Evolutionary conservation across 2,329 filamentous ascomycete genomes (phyloP).

Genomic region (Hymenoscyphus repandus): DNA sequence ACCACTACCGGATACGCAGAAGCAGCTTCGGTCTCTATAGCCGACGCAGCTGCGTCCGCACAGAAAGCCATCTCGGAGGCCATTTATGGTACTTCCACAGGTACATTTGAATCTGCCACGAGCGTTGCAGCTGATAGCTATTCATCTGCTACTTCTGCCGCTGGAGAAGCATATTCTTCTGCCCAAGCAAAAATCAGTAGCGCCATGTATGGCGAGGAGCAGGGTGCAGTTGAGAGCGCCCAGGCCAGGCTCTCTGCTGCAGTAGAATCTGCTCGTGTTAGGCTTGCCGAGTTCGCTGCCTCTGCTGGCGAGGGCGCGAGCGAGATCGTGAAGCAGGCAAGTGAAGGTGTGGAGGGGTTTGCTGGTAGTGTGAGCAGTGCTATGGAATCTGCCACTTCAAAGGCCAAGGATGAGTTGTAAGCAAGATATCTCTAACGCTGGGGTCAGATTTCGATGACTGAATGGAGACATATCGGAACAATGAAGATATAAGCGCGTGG

Average conservation of each 20-base stretch:
- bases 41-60: constrained; percentile 49
- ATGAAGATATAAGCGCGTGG: too few species aligned
- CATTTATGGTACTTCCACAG: constrained; percentile 50
- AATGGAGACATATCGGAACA: too few species aligned
- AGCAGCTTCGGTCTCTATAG: constrained; percentile 47
- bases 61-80: constrained; percentile 50
- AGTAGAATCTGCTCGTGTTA: constrained; percentile 27
- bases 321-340: constrained; percentile 33
- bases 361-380: constrained; percentile 41
- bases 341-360: constrained; percentile 39
- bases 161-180: constrained; percentile 18
- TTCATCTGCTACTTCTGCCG: constrained; percentile 18
- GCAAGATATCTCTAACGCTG: not conserved
- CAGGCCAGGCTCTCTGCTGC: constrained; percentile 25
- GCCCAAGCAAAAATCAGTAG: constrained; percentile 18
- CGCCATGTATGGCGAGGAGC: constrained; percentile 24
- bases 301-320: constrained; percentile 30
- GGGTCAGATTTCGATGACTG: not conserved
- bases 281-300: constrained; percentile 24
- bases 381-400: constrained; percentile 36
- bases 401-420: constrained; percentile 49
- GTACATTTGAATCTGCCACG: too few species aligned
- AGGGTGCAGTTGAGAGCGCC: constrained; percentile 28
- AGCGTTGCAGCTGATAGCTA: too few species aligned
- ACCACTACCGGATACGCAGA: constrained; percentile 46